phyloP scores from a whole-genome alignment of 768 basidiomycete genomes.

The Fibroporia radiculosa region DNA sequence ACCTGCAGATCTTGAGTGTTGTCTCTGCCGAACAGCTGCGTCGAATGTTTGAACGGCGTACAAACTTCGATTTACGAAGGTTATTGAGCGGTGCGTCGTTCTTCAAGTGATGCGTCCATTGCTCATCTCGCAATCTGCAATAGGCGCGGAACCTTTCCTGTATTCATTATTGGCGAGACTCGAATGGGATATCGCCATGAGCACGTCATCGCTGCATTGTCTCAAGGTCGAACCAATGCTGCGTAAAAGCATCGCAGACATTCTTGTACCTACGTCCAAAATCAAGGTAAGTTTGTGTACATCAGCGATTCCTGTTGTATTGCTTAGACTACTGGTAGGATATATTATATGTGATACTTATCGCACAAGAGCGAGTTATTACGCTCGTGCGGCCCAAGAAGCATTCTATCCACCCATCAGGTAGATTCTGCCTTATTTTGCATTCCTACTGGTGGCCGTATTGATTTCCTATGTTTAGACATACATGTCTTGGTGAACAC shows the following conservation, averaged over 20 bases:
- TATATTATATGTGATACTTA: constrained; percentile 84
- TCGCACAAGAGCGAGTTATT: constrained; percentile 69
- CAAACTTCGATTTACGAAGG: constrained; percentile 84
- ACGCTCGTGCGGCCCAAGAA: constrained; percentile 86
- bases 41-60: constrained; percentile 79
- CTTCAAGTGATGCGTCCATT: background rate
- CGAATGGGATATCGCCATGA: constrained; percentile 76
- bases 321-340: constrained; percentile 40
- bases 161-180: constrained; percentile 60
- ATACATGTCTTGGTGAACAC: constrained; percentile 92
- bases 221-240: constrained; percentile 63
- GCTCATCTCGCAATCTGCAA: background rate
- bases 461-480: constrained; percentile 36
- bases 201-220: constrained; percentile 74
- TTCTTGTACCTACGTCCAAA: constrained; percentile 72
- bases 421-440: constrained; percentile 28
- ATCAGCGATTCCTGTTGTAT: background rate
- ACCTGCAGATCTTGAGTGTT: constrained; percentile 88
- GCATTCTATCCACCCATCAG: constrained; percentile 92
- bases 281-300: constrained; percentile 49
- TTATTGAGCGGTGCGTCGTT: constrained; percentile 44
- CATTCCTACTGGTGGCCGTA: too few relatives aligned
- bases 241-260: constrained; percentile 70
- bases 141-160: constrained; percentile 81
- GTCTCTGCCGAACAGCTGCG: constrained; percentile 81